These are phyloP conservation scores for Colletotrichum musae DNA, from an alignment of 2,329 filamentous ascomycete species.

Conservation along the genomic window DNA sequence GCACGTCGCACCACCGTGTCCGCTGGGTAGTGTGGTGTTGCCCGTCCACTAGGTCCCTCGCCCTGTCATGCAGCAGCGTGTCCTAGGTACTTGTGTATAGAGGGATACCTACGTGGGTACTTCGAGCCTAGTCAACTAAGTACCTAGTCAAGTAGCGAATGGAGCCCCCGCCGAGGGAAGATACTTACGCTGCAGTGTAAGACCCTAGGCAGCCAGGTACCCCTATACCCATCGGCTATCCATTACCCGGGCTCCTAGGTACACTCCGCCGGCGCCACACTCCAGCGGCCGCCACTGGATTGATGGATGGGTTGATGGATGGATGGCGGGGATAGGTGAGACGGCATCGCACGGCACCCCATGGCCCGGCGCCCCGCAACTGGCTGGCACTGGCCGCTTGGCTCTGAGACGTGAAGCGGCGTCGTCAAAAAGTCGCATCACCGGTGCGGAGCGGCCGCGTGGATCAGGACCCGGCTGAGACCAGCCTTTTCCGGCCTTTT, in stretches of 20 bases:
- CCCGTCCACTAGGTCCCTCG: too few species aligned
- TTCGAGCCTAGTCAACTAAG: too few species aligned
- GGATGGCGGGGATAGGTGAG: not conserved
- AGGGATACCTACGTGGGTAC: too few species aligned
- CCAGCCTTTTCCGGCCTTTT: conserved; percentile 20
- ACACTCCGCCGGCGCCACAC: not conserved
- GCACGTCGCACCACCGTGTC: conserved; percentile 24
- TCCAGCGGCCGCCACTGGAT: conserved; percentile 19
- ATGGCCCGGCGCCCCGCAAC: not conserved
- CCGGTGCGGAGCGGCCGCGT: conserved; percentile 2
- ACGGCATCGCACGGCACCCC: not conserved
- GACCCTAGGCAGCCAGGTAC: too few species aligned
- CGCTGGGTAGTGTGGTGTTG: conserved; percentile 14
- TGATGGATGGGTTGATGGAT: not conserved
- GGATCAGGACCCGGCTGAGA: conserved; percentile 5
- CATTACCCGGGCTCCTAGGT: too few species aligned
- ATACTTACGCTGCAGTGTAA: too few species aligned
- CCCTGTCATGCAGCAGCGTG: too few species aligned
- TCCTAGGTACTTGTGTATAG: too few species aligned
- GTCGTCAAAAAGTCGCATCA: not conserved
- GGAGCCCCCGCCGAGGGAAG: too few species aligned
- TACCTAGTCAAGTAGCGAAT: too few species aligned
- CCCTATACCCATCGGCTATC: too few species aligned
- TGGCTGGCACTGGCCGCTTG: not conserved
- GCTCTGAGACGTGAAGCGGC: not conserved